Evolutionary conservation across 2,329 filamentous ascomycete species (phyloP), one percentile per base, ranked within the genome.

Genomic region (Neoscytalidium dimidiatum): DNA sequence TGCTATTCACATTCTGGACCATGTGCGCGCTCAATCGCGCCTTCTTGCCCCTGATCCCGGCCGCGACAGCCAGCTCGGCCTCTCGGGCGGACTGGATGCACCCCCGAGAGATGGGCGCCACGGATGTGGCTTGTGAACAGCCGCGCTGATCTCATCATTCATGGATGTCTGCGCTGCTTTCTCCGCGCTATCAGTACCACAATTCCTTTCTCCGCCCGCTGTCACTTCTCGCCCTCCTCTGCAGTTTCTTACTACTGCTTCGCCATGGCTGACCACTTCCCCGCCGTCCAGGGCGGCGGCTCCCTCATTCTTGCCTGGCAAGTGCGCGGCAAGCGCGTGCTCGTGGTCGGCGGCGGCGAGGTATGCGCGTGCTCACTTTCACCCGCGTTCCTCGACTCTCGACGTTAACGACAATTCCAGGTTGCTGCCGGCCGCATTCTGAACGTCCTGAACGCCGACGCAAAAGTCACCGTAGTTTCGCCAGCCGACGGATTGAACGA

Each of bases 231-330:
- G 13, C 49, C 33, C 41, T 64, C 29, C 51, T 38, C 29, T 11
- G 23, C 38, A 17, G 53, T 19, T 21, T 67, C 67, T 52, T 41
- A 57, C 56, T 61, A 57, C 62, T 29, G 21, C 28, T 35, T 11
- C 67, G 75, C 70, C 64, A 85, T 85, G 83, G 76, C 82, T 61
- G 73, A 76, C 13, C 75, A 85, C 58, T 97, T 91, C 74, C 92
- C 94, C 65, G 84, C 90, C 68, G 87, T 98, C 29, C 89, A 97
- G 79, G 92, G 92, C 64, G 94, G 94, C 60, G 95, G 94, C 66
- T 98, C 94, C 67, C 82, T 99, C 69, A 95, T 99, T 68, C 83
- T 99, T 61, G 95, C 95, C 74, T 99, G 94, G 94, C 95, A 98
- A 81, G 89, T 97, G 72, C 90, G 88, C 75, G 89, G 90, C 77